Base-by-base conservation (phyloP, 495 filamentous ascomycete genomes). In the Hypoxylon lenormandii region DNA sequence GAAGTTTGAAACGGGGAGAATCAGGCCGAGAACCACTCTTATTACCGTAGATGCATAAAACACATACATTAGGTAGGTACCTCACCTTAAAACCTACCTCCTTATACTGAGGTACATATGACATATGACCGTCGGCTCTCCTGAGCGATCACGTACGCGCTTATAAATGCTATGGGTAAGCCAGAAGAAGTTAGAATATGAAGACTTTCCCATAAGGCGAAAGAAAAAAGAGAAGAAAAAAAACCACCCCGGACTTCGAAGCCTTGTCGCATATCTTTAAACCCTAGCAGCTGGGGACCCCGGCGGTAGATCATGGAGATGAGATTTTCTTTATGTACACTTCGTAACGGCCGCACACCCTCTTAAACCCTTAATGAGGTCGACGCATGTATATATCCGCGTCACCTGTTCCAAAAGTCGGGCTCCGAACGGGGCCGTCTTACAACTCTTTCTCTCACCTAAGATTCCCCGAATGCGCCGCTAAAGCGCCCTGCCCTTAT, bases 381-480 rank as follows among this genome's bases (percentile, higher is more conserved):
- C 4, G 10, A 33, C 30, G 30, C 30, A 33, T 33, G 30, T 33
- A 33, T 18, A 53, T 53, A 52, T 45, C 49, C 49, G 49, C 33
- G 15, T 45, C 46, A 48, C 21, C 30, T 33, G 5, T 18, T 40
- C 45, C 5, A 54, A 16, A 22, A 2, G 11, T 13, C 6, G 47
- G 11, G 42, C 58, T 22, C 52, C 52, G 57, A 61, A 43, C 64
- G 58, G 58, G 50, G 22, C 50, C 42, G 48, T 43, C 49, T n/a
- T n/a, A n/a, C n/a, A n/a, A n/a, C n/a, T 50, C 51, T 61, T 33
- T 48, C 51, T 58, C 59, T 64, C 66, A 69, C 66, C 66, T 69
- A 69, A 67, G 64, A 47, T 46, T 19, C n/a, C 5, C 23, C 56
- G 18, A 37, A 40, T 40, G 21, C 56, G 43, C 28, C 43, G 30